Percentiles rank a stretch among this genome's conserved stretches.
phyloP scores from a whole-genome alignment of 805 yeast genomes.

The Lipomyces starkeyi region DNA sequence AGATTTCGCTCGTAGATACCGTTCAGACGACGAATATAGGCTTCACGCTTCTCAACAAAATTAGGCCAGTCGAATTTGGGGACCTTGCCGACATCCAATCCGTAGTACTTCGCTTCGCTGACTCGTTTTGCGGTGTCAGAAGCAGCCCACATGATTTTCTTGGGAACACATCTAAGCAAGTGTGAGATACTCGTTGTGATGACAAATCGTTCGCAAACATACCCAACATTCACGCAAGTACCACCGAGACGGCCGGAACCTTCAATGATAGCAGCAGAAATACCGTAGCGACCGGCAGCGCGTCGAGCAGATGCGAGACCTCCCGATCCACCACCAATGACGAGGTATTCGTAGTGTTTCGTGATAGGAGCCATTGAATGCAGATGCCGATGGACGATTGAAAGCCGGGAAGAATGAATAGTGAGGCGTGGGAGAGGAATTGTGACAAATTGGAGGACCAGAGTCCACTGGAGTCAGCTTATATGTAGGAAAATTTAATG shows the following conservation, averaged over 20 bases:
- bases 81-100: constrained; percentile 66
- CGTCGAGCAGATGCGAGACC: constrained; percentile 99
- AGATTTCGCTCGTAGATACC: constrained; percentile 92
- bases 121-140: constrained; percentile 83
- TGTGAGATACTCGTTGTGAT: not conserved
- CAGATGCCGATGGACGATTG: not conserved
- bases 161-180: constrained; percentile 76
- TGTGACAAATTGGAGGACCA: not conserved
- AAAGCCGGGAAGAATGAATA: constrained; percentile 6
- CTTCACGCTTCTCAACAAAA: constrained; percentile 89
- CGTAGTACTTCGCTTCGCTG: constrained; percentile 79
- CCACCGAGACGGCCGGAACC: constrained; percentile 83
- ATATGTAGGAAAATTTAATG: not conserved
- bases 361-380: constrained; percentile 45
- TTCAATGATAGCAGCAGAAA: constrained; percentile 82
- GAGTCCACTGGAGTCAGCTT: not conserved
- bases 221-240: constrained; percentile 97
- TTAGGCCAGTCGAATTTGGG: constrained; percentile 79
- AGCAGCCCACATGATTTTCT: constrained; percentile 98
- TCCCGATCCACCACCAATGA: constrained; percentile 99
- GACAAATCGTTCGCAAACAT: constrained; percentile 4
- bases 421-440: constrained; percentile 12
- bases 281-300: constrained; percentile 87
- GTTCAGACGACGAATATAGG: constrained; percentile 82
- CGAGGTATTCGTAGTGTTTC: constrained; percentile 83